Conservation (phyloP, 2,329 filamentous ascomycete genomes). For the Cladosporium sp. region DNA sequence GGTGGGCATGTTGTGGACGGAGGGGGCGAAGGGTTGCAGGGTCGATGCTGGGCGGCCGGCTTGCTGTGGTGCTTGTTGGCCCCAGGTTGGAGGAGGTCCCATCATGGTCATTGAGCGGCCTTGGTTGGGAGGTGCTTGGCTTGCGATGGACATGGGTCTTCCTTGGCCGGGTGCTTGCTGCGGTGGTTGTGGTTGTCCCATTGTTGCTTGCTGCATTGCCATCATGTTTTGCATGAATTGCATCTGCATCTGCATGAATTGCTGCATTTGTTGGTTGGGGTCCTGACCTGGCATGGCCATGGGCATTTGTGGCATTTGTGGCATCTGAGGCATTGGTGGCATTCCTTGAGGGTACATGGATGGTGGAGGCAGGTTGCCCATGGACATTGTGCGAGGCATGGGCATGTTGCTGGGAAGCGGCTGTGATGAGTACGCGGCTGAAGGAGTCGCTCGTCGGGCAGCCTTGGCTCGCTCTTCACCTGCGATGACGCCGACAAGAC, state of each 20-base stretch:
- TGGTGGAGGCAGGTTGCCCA: constrained; percentile 27
- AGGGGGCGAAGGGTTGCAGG: constrained; percentile 27
- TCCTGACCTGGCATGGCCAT: constrained; percentile 20
- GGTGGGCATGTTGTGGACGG: constrained; percentile 36
- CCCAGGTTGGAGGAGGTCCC: constrained; percentile 49
- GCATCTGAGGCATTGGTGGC: constrained; percentile 24
- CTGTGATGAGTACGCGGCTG: constrained; percentile 37
- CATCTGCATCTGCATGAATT: constrained; percentile 37
- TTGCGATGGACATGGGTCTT: constrained; percentile 44
- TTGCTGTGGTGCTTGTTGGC: constrained; percentile 22
- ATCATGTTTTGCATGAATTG: constrained; percentile 38
- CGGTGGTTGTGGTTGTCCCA: constrained; percentile 17
- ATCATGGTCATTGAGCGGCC: constrained; percentile 77
- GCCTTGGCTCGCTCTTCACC: constrained; percentile 76
- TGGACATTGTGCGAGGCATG: constrained; percentile 32
- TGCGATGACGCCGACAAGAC: constrained; percentile 82
- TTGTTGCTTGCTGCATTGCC: constrained; percentile 31
- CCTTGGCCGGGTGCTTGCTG: constrained; percentile 7
- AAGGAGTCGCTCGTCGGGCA: constrained; percentile 72
- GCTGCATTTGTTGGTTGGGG: constrained; percentile 29
- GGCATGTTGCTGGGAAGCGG: constrained; percentile 26
- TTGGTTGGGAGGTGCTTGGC: constrained; percentile 28
- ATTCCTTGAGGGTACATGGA: constrained; percentile 22
- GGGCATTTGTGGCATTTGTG: constrained; percentile 23
- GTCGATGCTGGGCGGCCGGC: constrained; percentile 34